A percentile compares a stretch with the other conserved stretches of the same genome.
Conservation (phyloP, 1,284 basidiomycete genomes). For the Cryptococcus sp. region DNA sequence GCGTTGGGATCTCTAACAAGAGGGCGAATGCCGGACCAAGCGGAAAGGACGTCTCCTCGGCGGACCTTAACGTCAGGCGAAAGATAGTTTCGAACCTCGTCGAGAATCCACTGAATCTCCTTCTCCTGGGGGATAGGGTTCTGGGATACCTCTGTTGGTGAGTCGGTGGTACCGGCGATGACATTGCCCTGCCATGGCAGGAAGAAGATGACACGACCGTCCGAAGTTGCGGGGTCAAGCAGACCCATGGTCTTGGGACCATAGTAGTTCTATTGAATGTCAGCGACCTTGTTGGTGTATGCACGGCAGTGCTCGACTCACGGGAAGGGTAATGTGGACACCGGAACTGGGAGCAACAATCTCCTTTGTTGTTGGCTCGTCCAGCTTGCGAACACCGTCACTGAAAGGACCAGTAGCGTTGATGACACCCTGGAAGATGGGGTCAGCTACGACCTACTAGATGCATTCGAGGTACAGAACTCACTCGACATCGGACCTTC, state of each 20-base stretch:
- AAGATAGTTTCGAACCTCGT: constrained; percentile 81
- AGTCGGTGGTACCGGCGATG: constrained; percentile 95
- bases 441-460: neutral
- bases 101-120: constrained; percentile 94
- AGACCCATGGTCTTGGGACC: constrained; percentile 93
- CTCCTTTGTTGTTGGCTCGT: constrained; percentile 75
- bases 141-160: constrained; percentile 71
- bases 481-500: constrained; percentile 76
- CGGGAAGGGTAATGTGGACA: constrained; percentile 91
- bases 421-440: constrained; percentile 69
- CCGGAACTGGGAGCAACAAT: constrained; percentile 93
- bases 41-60: constrained; percentile 93
- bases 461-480: constrained; percentile 8
- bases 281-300: neutral
- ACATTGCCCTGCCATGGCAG: constrained; percentile 98
- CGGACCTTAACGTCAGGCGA: constrained; percentile 90
- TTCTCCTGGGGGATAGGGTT: constrained; percentile 87
- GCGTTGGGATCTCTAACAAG: constrained; percentile 82
- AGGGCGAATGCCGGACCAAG: constrained; percentile 90
- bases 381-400: constrained; percentile 82
- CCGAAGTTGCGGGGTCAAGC: constrained; percentile 91
- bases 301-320: constrained; percentile 13
- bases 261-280: constrained; percentile 71
- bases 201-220: constrained; percentile 98
- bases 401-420: constrained; percentile 96